phyloP scores from a whole-genome alignment of 148 eudicot species.

The Diospyros kaki region DNA sequence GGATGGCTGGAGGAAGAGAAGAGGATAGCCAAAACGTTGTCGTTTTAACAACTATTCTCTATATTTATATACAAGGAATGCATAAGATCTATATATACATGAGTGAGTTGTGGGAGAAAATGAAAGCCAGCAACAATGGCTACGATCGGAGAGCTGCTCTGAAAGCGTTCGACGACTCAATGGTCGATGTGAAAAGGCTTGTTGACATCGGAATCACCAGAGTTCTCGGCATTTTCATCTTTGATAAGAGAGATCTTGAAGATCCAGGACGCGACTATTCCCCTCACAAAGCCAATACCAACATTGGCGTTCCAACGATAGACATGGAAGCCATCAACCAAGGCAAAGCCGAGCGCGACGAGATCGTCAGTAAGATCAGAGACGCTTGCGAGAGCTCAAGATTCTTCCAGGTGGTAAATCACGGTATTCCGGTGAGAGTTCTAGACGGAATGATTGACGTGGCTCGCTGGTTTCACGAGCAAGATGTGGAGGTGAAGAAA shows the following conservation, averaged over 20 bases:
- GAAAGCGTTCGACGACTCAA: slow-evolving; percentile 39
- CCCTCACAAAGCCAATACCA: no score
- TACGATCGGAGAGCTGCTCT: slow-evolving; percentile 21
- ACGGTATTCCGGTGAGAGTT: slow-evolving; percentile 27
- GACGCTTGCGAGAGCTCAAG: slow-evolving; percentile 39
- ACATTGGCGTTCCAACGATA: slow-evolving; percentile 22
- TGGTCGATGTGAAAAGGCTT: slow-evolving; percentile 41
- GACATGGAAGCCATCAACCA: slow-evolving; percentile 20
- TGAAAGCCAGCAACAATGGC: no score
- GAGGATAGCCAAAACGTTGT: no score
- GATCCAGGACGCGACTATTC: no score
- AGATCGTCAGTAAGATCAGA: slow-evolving; percentile 14
- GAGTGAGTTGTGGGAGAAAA: no score
- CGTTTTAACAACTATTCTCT: no score
- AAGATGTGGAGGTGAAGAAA: slow-evolving; percentile 39
- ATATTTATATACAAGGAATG: no score
- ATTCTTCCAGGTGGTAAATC: slow-evolving; percentile 49
- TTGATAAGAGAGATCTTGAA: slow-evolving; percentile 7
- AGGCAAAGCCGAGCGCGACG: not conserved
- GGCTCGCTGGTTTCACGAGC: slow-evolving; percentile 33
- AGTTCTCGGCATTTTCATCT: slow-evolving; percentile 31
- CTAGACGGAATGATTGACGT: slow-evolving; percentile 36
- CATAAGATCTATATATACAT: no score
- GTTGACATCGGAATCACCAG: slow-evolving; percentile 11
- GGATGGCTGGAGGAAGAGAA: no score